Conservation (phyloP, 2,329 filamentous ascomycete species). For the Hypomyces perniciosus region DNA sequence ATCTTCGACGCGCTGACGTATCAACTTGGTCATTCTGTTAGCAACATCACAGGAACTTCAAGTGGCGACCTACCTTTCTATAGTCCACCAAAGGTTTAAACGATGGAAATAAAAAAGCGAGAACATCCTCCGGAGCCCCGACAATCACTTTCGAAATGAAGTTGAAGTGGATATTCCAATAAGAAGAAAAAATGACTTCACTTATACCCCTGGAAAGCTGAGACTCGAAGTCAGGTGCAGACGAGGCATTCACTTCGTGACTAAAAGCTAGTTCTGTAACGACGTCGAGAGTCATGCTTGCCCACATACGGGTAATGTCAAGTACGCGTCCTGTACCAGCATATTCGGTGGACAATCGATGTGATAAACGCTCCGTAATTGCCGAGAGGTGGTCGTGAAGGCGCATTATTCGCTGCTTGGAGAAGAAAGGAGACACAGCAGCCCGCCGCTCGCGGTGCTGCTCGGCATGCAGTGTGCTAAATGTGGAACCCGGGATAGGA, state of each 20-base stretch:
- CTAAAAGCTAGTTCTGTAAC: neutral
- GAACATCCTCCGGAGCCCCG: neutral
- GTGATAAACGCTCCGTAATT: neutral
- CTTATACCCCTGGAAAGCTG: neutral
- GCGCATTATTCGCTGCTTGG: neutral
- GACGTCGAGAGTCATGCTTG: neutral
- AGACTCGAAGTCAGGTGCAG: neutral
- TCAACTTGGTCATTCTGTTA: neutral
- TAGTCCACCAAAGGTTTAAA: neutral
- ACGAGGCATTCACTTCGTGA: neutral
- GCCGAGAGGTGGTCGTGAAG: neutral
- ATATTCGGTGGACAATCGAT: neutral
- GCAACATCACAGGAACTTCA: neutral
- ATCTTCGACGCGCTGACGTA: neutral
- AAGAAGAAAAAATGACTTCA: neutral
- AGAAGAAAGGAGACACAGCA: slow-evolving; percentile 1
- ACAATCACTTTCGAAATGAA: neutral
- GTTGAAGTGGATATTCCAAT: neutral
- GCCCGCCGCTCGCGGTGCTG: neutral
- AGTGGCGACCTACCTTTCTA: neutral
- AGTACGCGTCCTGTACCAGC: neutral
- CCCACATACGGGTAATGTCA: neutral
- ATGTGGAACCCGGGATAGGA: neutral
- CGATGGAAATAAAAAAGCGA: neutral
- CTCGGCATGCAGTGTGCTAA: neutral